Base-by-base conservation (phyloP, 495 filamentous ascomycete genomes). In the Choiromyces venosus region DNA sequence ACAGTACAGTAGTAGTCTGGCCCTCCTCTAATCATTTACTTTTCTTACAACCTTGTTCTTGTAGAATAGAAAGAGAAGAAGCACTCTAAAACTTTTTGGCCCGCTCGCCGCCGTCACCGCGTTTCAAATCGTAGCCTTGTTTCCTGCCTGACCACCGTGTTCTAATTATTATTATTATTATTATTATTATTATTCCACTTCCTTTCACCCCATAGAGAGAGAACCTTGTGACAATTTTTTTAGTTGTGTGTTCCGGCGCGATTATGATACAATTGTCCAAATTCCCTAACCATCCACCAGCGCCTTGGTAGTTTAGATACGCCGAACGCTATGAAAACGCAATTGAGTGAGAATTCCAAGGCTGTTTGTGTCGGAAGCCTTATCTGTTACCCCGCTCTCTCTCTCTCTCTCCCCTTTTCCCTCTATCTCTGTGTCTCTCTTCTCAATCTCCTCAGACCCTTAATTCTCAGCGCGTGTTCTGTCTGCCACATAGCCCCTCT, bases 401-500 rank as follows among this genome's bases (percentile, higher is more conserved):
- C 71, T 76, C n/a, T n/a, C n/a, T n/a, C n/a, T n/a, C n/a, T n/a
- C n/a, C n/a, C n/a, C n/a, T 25, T 61, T 29, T 29, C 52, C 5
- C 46, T 61, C 5, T 52, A n/a, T 25, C 46, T 25, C 52, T 61
- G 52, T 61, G 52, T 61, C n/a, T 61, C 52, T 61, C 44, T 2
- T 44, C 42, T 6, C 44, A 52, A 52, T n/a, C 19, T n/a, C 25
- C 52, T 61, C n/a, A 29, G 10, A 29, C 52, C 52, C 9, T 61
- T 25, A 61, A 64, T 52, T 29, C 74, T 66, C 75, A 73, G 74
- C 74, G 75, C 75, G 75, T 77, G 74, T 76, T 64, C 42, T 73
- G 74, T 65, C 74, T 76, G 74, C 74, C 75, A 77, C 75, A 77
- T 77, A 77, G 75, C 75, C 75, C 75, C 75, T 76, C 75, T 72